phyloP scores from a whole-genome alignment of 805 yeast genomes.

The Nakazawaea ishiwadae region DNA sequence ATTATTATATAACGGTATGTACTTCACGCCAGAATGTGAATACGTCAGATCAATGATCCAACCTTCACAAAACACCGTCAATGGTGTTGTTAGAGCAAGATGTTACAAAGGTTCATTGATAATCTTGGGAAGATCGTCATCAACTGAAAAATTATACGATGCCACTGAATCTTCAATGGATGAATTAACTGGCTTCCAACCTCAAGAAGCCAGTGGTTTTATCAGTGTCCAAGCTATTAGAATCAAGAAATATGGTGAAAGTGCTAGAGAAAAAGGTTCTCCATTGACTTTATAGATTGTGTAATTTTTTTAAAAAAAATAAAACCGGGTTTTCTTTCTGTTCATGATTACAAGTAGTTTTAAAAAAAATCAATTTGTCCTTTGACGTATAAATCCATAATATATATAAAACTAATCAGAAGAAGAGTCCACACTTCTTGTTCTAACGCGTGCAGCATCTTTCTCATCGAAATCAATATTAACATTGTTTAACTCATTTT shows the following conservation, averaged over 20 bases:
- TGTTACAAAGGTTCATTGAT: slow-evolving; percentile 86
- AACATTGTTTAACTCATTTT: too few relatives aligned
- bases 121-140: slow-evolving; percentile 90
- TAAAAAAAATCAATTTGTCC: too few relatives aligned
- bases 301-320: too few relatives aligned
- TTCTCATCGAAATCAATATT: too few relatives aligned
- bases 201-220: slow-evolving; percentile 95
- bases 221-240: slow-evolving; percentile 98
- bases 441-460: too few relatives aligned
- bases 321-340: too few relatives aligned
- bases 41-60: slow-evolving; percentile 89
- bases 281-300: slow-evolving; percentile 37
- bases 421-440: too few relatives aligned
- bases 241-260: slow-evolving; percentile 96
- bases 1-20: slow-evolving; percentile 93
- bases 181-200: slow-evolving; percentile 96
- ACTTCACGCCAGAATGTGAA: slow-evolving; percentile 98
- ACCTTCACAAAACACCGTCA: slow-evolving; percentile 92
- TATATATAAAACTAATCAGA: too few relatives aligned
- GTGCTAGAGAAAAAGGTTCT: slow-evolving; percentile 78
- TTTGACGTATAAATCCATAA: too few relatives aligned
- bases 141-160: slow-evolving; percentile 94
- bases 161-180: slow-evolving; percentile 99
- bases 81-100: slow-evolving; percentile 92
- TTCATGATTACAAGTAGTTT: too few relatives aligned